These are phyloP conservation scores for Globisporangium viniferum DNA, from an alignment of 352 stramenopile genomes.

Conservation along the genomic window DNA sequence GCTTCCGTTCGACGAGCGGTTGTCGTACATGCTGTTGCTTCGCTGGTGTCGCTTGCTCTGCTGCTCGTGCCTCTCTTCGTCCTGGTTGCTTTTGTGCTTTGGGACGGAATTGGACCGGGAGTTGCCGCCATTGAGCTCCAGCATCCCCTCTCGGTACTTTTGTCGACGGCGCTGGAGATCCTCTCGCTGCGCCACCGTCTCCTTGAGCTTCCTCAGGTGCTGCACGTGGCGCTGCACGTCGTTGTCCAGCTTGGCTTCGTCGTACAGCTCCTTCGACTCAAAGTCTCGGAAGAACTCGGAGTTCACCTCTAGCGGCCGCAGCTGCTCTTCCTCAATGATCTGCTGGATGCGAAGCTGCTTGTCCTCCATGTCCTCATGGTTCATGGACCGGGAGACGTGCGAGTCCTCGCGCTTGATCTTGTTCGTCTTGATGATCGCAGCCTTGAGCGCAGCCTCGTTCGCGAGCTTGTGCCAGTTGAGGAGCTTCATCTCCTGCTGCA, in stretches of 20 bases:
- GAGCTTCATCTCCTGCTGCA: constrained; percentile 92
- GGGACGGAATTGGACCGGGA: constrained; percentile 25
- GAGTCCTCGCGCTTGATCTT: constrained; percentile 79
- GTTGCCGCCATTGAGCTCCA: constrained; percentile 36
- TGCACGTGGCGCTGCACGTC: constrained; percentile 89
- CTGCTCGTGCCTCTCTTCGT: constrained; percentile 31
- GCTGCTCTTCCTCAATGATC: constrained; percentile 91
- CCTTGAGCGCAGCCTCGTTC: constrained; percentile 92
- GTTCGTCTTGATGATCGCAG: constrained; percentile 87
- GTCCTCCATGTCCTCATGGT: constrained; percentile 66
- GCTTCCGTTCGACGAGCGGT: constrained; percentile 14
- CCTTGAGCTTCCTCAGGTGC: constrained; percentile 79
- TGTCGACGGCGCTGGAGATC: constrained; percentile 55
- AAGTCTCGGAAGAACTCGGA: constrained; percentile 87
- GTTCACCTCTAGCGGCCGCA: constrained; percentile 88
- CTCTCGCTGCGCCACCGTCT: constrained; percentile 57
- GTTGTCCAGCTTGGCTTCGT: constrained; percentile 67
- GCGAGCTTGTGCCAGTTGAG: constrained; percentile 94
- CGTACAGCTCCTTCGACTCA: constrained; percentile 62
- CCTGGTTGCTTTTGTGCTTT: constrained; percentile 39
- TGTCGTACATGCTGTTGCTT: constrained; percentile 35
- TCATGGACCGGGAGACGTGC: constrained; percentile 41
- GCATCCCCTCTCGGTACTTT: constrained; percentile 62
- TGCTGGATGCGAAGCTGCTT: constrained; percentile 88
- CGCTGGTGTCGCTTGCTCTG: constrained; percentile 13